These are phyloP conservation scores for Podospora tetraspora DNA, from an alignment of 495 filamentous ascomycete genomes.

Conservation along the genomic window DNA sequence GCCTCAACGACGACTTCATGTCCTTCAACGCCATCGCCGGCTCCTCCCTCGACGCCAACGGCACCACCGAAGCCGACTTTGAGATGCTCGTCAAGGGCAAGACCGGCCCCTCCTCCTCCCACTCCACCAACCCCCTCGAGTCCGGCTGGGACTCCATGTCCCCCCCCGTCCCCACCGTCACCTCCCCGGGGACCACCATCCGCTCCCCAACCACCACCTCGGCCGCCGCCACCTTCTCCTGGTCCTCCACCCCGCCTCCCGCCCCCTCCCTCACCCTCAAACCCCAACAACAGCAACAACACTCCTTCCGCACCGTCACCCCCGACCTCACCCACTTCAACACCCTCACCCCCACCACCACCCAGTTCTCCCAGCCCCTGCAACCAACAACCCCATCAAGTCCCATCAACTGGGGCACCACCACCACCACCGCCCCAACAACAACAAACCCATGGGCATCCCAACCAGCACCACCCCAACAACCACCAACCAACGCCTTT, in stretches of 20 bases:
- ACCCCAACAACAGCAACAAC: conserved; percentile 33
- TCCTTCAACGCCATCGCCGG: conserved; percentile 50
- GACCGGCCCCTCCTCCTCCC: conserved; percentile 7
- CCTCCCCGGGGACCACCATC: conserved; percentile 17
- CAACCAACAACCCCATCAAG: conserved; percentile 29
- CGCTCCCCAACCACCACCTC: conserved; percentile 14
- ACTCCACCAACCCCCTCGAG: conserved; percentile 34
- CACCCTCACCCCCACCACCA: conserved; percentile 45
- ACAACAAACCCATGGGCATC: conserved; percentile 35
- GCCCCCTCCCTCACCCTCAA: conserved; percentile 34
- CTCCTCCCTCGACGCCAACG: conserved; percentile 46
- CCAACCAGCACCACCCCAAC: conserved; percentile 22
- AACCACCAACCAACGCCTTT: conserved; percentile 20
- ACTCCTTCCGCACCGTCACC: conserved; percentile 49
- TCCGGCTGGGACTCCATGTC: conserved; percentile 37
- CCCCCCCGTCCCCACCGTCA: conserved; percentile 18
- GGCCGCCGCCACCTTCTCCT: conserved; percentile 51
- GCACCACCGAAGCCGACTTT: conserved; percentile 65
- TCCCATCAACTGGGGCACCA: conserved; percentile 33
- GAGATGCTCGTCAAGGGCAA: conserved; percentile 79
- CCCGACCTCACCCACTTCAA: conserved; percentile 48
- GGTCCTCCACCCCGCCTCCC: conserved; percentile 45
- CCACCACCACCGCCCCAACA: conserved; percentile 14
- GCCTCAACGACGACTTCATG: conserved; percentile 51
- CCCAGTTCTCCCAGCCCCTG: conserved; percentile 51